Percentiles rank a stretch among this genome's conserved stretches.
These are phyloP conservation scores for Tuber magnatum DNA, from an alignment of 495 filamentous ascomycete species.

Conservation along the genomic window DNA sequence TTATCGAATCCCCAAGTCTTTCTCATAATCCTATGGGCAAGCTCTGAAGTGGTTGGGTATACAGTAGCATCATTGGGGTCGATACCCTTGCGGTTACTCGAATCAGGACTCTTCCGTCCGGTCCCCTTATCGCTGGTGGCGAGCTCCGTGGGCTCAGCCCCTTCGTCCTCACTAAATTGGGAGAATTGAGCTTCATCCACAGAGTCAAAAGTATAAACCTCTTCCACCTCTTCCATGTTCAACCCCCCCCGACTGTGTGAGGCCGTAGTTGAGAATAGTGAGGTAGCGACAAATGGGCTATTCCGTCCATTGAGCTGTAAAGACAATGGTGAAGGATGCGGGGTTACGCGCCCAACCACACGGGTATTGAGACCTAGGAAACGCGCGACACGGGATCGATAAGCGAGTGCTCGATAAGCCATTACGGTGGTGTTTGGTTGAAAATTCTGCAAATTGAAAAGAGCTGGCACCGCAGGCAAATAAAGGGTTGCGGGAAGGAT, in stretches of 20 bases:
- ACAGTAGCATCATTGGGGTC: background rate
- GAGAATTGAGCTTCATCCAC: background rate
- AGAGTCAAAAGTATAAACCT: background rate
- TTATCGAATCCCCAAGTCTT: constrained; percentile 46
- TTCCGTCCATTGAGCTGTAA: background rate
- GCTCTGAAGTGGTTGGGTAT: constrained; percentile 17
- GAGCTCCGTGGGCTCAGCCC: background rate
- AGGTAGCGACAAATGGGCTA: background rate
- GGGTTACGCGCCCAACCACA: background rate
- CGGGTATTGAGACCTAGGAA: background rate
- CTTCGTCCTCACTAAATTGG: background rate
- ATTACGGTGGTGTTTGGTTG: background rate
- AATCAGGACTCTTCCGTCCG: background rate
- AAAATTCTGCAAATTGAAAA: background rate
- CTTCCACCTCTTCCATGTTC: background rate
- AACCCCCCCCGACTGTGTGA: background rate
- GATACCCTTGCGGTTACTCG: background rate
- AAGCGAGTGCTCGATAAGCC: constrained; percentile 1
- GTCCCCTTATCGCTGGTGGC: background rate
- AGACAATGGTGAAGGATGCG: background rate
- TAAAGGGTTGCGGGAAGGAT: background rate
- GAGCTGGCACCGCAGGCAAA: background rate
- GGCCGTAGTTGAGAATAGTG: background rate
- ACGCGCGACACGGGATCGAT: background rate
- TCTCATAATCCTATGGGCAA: constrained; percentile 42